These are phyloP conservation scores for Neurospora sp. DNA, from an alignment of 495 filamentous ascomycete species.

Conservation along the genomic window DNA sequence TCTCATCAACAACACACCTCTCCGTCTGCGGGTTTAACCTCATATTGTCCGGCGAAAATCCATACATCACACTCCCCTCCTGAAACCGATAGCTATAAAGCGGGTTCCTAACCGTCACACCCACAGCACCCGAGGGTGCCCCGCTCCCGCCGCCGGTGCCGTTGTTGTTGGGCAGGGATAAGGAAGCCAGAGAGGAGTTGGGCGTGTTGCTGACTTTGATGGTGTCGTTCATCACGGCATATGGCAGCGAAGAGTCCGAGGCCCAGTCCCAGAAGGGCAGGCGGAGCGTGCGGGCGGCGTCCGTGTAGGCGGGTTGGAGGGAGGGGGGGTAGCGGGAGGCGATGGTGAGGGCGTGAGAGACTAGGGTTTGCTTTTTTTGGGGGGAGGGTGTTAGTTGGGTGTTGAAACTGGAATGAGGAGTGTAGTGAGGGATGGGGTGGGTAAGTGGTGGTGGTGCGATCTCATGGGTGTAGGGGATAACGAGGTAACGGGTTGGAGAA, in stretches of 20 bases:
- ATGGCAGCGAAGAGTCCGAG: slow-evolving; percentile 18
- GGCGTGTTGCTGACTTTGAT: slow-evolving; percentile 19
- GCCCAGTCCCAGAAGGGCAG: slow-evolving; percentile 38
- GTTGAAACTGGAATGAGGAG: neutral
- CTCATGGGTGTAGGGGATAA: neutral
- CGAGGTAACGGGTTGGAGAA: neutral
- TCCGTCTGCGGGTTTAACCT: neutral
- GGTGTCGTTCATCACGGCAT: slow-evolving; percentile 13
- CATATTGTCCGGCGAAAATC: neutral
- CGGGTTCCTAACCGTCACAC: slow-evolving; percentile 21
- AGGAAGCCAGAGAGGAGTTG: neutral
- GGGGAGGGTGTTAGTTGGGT: neutral
- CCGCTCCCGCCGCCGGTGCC: neutral
- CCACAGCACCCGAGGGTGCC: slow-evolving; percentile 10
- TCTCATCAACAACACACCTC: neutral
- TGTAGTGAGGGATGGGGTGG: neutral
- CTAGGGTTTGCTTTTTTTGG: slow-evolving; percentile 26
- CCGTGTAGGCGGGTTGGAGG: slow-evolving; percentile 17
- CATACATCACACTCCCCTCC: neutral
- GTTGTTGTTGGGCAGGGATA: neutral
- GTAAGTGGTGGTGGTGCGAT: neutral
- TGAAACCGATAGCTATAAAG: slow-evolving; percentile 30
- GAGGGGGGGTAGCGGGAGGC: slow-evolving; percentile 19
- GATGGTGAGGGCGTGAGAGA: slow-evolving; percentile 23
- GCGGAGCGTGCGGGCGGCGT: slow-evolving; percentile 25